phyloP scores from a whole-genome alignment of 768 basidiomycete species.

The Amanita exitialis region DNA sequence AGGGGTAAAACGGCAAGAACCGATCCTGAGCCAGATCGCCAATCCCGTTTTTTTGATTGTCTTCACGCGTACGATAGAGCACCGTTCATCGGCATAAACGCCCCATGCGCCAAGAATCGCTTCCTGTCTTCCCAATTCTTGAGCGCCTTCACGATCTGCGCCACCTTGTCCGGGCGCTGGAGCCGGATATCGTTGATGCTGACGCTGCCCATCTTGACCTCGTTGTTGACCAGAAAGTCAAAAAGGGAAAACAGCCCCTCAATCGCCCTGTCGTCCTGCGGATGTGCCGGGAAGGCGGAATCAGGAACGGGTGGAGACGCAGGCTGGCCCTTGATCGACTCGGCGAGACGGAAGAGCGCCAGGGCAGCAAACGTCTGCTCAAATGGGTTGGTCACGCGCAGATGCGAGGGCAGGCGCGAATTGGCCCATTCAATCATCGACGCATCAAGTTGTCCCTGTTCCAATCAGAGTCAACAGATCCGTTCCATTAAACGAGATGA shows the following conservation, averaged over 20 bases:
- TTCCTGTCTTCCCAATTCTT: slow-evolving; percentile 78
- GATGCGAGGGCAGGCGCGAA: slow-evolving; percentile 55
- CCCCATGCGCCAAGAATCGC: slow-evolving; percentile 26
- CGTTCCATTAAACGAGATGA: background rate
- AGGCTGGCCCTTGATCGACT: slow-evolving; percentile 61
- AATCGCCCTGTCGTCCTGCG: slow-evolving; percentile 63
- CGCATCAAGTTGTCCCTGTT: slow-evolving; percentile 28
- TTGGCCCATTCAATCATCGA: slow-evolving; percentile 86
- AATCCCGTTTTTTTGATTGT: no score
- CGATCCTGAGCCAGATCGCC: no score
- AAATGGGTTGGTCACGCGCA: slow-evolving; percentile 42
- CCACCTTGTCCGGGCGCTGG: slow-evolving; percentile 73
- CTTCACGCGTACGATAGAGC: no score
- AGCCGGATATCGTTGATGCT: slow-evolving; percentile 89
- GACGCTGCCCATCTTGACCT: slow-evolving; percentile 83
- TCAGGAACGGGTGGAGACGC: slow-evolving; percentile 67
- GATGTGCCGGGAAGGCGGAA: slow-evolving; percentile 60
- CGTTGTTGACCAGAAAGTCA: slow-evolving; percentile 88
- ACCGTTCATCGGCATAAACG: background rate
- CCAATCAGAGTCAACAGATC: background rate
- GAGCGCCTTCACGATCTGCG: slow-evolving; percentile 68
- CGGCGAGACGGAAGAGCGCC: slow-evolving; percentile 75
- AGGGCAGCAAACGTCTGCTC: slow-evolving; percentile 55
- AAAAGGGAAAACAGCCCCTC: slow-evolving; percentile 85
- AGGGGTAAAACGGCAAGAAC: no score